Base-by-base conservation (phyloP, 192 early-diverging fungal species). In the Martensiomyces pterosporus region DNA sequence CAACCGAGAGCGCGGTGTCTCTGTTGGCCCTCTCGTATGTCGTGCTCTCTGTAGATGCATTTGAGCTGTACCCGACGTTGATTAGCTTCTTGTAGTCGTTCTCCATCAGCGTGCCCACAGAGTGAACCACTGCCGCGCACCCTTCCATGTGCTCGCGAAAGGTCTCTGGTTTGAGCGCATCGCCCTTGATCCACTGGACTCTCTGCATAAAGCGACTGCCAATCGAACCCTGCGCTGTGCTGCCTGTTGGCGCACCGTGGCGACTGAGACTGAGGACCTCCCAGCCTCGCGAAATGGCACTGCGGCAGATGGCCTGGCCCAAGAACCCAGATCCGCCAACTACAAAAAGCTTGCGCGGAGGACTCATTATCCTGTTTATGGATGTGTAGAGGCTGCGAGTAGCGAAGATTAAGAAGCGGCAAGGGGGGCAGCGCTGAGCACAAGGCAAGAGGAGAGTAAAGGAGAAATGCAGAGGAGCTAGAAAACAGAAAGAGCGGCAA, bases 31-130 rank as follows among this genome's bases (percentile, higher is more conserved):
- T 52, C 49, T 85, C 82, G 52, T 82, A 88, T 0, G 83, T 82
- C 12, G 55, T 60, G 24, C 41, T 39, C n/a, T 65, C 47, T 53
- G 22, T 46, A 18, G 55, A 51, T 9, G 61, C 15, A 7, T 39
- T 34, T 22, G 27, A 50, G 39, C 12, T 19, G 26, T 29, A 39
- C 39, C 63, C 57, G 10, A 63, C n/a, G 77, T 82, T 52, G 49
- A 63, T 51, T 52, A 71, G 32, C 62, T 24, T 22, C 47, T 88
- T 88, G 72, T 88, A 88, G 62, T 81, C 60, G 51, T 45, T 56
- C 57, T 88, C 86, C 49, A 88, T 57, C 54, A 88, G 64, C 18
- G 85, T 78, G 13, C 86, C 86, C 3, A 86, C 84, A 0, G 82
- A 79, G 41, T 88, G 84, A 6, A 88, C 84, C 4, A 88, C 82